Evolutionary conservation across 2,329 filamentous ascomycete species (phyloP), one percentile per base, ranked within the genome.

Genomic region (Curvularia sp.): DNA sequence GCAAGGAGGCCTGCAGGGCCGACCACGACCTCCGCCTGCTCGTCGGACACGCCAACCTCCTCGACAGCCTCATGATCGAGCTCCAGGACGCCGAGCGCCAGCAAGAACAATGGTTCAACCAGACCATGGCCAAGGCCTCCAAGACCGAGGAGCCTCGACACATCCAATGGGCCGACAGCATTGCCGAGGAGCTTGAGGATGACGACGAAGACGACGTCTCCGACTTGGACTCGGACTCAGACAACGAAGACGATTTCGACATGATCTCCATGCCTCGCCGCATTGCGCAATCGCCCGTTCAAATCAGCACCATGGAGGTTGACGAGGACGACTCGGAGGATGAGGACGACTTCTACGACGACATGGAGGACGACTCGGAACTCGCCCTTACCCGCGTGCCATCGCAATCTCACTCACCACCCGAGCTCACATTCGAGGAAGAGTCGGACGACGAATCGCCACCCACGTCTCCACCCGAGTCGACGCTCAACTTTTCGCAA

Each of bases 91-190:
- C 94, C 75, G 95, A 98, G 84, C 87, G 89, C 71, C 93, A 97
- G 79, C 95, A 98, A 81, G 94, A 98, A 81, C 89, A 87, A 67
- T 97, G 93, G 93, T 98, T 97, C 89, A 96, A 97, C 86, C 90
- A 93, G 79, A 95, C 92, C 62, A 91, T 97, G 79, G 89, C 87
- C 77, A 90, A 89, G 73, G 90, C 90, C 68, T 83, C 83, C 75
- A 84, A 79, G 74, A 67, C 77, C 28, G 83, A 89, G 67, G 85
- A 91, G 67, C 76, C 82, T 63, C 86, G 86, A 77, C 91, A 91
- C 81, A 87, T 96, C 69, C 90, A 94, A 83, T 97, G 92, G 92
- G 91, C 91, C 73, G 91, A 96, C 77, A 84, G 86, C 55, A 85
- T 93, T 63, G 83, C 86, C 60, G 90, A 93, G 78, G 89, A 91